Base-by-base conservation (phyloP, 768 basidiomycete species). In the Rhodotorula kratochvilovae region DNA sequence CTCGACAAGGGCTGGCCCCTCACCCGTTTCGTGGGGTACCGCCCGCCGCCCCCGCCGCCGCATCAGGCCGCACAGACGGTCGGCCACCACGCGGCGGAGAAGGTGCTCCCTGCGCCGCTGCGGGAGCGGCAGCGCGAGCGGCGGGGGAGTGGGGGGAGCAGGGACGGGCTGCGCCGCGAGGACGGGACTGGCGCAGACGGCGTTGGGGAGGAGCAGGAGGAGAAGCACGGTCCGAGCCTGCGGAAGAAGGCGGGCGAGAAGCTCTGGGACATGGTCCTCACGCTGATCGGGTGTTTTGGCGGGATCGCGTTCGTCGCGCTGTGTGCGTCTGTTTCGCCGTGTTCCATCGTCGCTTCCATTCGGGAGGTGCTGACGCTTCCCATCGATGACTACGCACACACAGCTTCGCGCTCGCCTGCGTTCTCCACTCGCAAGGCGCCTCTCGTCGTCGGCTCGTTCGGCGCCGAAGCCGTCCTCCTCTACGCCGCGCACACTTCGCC, bases 391-490 rank as follows among this genome's bases (percentile, higher is more conserved):
- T 11, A 25, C 21, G 4, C 23, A 19, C n/a, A 29, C 42, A 2
- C 46, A 71, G 70, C 31, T 27, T 45, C 60, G 1, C 59, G 70
- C 48, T 64, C 70, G 0, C 64, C 60, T 13, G 62, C 53, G 39
- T 55, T 71, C 31, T 0, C 13, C 17, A 31, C 31, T 25, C 59
- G 51, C 29, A 45, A 39, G 15, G 64, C 64, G 1, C 70, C 70
- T 0, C 46, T 71, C 59, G 54, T 71, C 19, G 55, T 63, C 23
- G 70, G 53, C 23, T 43, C 70, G 12, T 71, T 71, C 55, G 70
- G 64, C 11, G 65, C 70, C 36, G 70, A 71, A 53, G 70, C 59
- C 33, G 70, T 71, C 45, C 65, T 71, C 19, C 60, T 71, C 21
- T 71, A 66, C 50, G 65, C 70, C 11, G 70, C 65, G 27, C 65